Base-by-base conservation (phyloP, 306 rosid genomes). In the Amphicarpaea edgeworthii region DNA sequence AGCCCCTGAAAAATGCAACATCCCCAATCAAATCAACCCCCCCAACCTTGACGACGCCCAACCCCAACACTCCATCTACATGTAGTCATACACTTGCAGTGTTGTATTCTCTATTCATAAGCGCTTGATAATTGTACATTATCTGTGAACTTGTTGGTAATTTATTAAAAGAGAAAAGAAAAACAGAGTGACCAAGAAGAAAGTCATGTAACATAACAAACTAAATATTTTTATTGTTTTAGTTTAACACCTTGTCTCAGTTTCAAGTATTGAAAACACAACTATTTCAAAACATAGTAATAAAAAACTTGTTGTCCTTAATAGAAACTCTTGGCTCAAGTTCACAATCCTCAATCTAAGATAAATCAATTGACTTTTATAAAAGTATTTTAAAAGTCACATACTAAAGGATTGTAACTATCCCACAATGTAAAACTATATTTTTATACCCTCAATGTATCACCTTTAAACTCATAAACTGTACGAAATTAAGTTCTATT, bases 101-200 rank as follows among this genome's bases (percentile, higher is more conserved):
- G 11, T 16, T 58, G 1, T 7, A 3, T 15, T 32, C 1, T 10
- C 15, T 23, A 26, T 60, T 38, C 30, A n/a, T 19, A 66, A 65
- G n/a, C n/a, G n/a, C n/a, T n/a, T 20, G 20, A n/a, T n/a, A n/a
- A 64, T 41, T 65, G 7, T 53, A 38, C 60, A 9, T 11, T 55
- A 55, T 53, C 11, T 3, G 57, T 2, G 4, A 50, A 7, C 57
- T 50, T 50, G 34, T 60, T 3, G 10, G 7, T 42, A 26, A 53
- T 28, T 77, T 77, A 16, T 55, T 54, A 37, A n/a, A 5, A 19
- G 26, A 64, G 2, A 76, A 65, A 12, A 53, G 26, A 69, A 53
- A 41, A 73, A 42, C 53, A 32, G n/a, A 54, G 40, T 41, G 14
- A 76, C 20, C 38, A 3, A n/a, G 26, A 1, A 32, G 41, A 34